Conservation (phyloP, 352 stramenopile genomes). For the Globisporangium yorkense region DNA sequence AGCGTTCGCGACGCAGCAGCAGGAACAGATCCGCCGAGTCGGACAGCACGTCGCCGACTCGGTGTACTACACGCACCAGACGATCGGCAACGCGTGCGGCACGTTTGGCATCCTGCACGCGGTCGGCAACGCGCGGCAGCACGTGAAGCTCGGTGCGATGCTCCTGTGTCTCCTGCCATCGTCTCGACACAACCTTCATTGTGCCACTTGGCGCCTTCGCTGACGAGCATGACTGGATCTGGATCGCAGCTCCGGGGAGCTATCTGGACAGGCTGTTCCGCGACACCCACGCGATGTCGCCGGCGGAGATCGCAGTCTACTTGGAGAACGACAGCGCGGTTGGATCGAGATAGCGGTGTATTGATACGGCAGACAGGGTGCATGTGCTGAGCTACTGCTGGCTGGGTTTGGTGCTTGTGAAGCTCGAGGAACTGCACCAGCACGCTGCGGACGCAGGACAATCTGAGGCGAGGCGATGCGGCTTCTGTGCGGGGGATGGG, state of each 20-base stretch:
- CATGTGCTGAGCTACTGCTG: not conserved
- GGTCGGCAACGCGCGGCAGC: constrained; percentile 87
- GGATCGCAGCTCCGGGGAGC: constrained; percentile 31
- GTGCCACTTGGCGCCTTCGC: too few species aligned
- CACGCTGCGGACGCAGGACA: constrained; percentile 86
- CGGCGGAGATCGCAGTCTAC: constrained; percentile 77
- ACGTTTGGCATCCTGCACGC: constrained; percentile 95
- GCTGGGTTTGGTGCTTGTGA: not conserved
- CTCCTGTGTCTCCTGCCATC: too few species aligned
- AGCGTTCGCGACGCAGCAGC: constrained; percentile 69
- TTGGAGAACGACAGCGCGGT: constrained; percentile 90
- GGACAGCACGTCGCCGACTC: constrained; percentile 72
- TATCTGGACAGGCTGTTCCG: constrained; percentile 84
- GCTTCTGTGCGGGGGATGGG: too few species aligned
- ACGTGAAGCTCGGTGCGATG: constrained; percentile 48
- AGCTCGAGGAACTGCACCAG: constrained; percentile 91
- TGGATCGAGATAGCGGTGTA: too few species aligned
- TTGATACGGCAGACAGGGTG: too few species aligned
- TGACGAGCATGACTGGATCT: too few species aligned
- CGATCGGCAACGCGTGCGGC: constrained; percentile 96
- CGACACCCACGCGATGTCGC: constrained; percentile 66
- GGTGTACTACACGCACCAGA: constrained; percentile 93
- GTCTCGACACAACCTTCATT: too few species aligned
- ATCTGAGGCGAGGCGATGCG: constrained; percentile 50
- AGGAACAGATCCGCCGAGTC: constrained; percentile 48